Evolutionary conservation across 1,284 basidiomycete genomes (phyloP).

Genomic region (Boletus sp.): DNA sequence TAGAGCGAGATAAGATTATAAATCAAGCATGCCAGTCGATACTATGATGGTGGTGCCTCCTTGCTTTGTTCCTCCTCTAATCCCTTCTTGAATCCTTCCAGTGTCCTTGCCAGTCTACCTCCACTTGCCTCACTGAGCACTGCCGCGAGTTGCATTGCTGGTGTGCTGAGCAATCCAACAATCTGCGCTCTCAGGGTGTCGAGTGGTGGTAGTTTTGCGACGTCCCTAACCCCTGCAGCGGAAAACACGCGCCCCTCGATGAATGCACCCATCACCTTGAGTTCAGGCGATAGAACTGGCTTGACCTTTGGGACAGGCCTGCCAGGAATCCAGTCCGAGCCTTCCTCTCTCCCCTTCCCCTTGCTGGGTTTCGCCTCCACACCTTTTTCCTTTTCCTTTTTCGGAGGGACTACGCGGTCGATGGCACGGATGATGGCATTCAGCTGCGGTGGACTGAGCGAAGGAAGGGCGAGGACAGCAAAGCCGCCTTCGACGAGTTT

Average conservation of each 20-base stretch:
- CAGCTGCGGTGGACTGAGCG: slow-evolving; percentile 67
- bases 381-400: slow-evolving; percentile 40
- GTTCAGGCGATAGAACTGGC: slow-evolving; percentile 53
- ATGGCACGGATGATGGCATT: slow-evolving; percentile 64
- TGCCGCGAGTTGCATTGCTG: slow-evolving; percentile 64
- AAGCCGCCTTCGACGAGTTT: slow-evolving; percentile 54
- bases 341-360: slow-evolving; percentile 51
- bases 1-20: slow-evolving; percentile 1
- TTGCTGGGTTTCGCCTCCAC: slow-evolving; percentile 43
- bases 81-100: slow-evolving; percentile 74
- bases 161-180: slow-evolving; percentile 68
- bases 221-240: slow-evolving; percentile 51
- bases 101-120: slow-evolving; percentile 65
- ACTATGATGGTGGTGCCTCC: slow-evolving; percentile 24
- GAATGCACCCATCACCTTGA: slow-evolving; percentile 69
- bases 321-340: slow-evolving; percentile 58
- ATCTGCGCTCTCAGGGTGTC: slow-evolving; percentile 71
- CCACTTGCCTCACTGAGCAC: slow-evolving; percentile 72
- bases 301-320: slow-evolving; percentile 55
- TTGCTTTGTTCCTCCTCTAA: slow-evolving; percentile 51
- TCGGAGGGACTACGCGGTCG: slow-evolving; percentile 60
- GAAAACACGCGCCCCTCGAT: slow-evolving; percentile 70
- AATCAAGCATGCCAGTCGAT: slow-evolving; percentile 7
- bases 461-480: slow-evolving; percentile 63
- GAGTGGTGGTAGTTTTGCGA: slow-evolving; percentile 66